Base-by-base conservation (phyloP, 805 yeast species). In the Clavispora carvajalis region DNA sequence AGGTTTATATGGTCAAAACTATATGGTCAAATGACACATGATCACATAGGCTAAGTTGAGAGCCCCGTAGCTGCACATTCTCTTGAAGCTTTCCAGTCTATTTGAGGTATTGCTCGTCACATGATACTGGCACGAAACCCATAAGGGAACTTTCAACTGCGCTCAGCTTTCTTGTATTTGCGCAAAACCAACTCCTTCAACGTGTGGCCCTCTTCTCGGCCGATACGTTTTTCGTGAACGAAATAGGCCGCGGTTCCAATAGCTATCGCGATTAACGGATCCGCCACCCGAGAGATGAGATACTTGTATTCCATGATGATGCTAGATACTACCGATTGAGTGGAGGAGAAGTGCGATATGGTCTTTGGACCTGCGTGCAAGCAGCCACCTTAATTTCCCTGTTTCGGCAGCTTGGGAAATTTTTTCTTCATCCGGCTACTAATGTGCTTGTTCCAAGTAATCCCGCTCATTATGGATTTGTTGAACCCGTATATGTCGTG, bases 161-260 rank as follows among this genome's bases (percentile, higher is more conserved):
- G n/a, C n/a, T n/a, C n/a, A n/a, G n/a, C n/a, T n/a, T 25, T 30
- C 24, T 30, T 22, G 52, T 46, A 33, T 9, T 46, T 49, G 52
- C 71, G 67, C 18, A 41, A 34, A 3, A 79, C 44, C 38, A 82
- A 62, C 45, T 79, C 84, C 46, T 74, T 71, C 52, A 84, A 59
- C 2, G 73, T 60, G 45, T 81, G 87, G 10, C 86, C 88, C 37
- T 70, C 72, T 24, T 71, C 70, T 48, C 85, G 68, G 2, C 75
- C 77, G 1, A 69, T 69, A 49, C 85, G 68, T 44, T 55, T 61
- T 55, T 85, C 95, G 48, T 80, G 79, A 8, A 79, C 62, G 47
- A 75, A 80, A 57, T 79, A 85, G 4, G 88, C 77, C 7, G 74
- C 60, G 0, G 74, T 69, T 1, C 95, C 95, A 2, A 83, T 71